phyloP scores from a whole-genome alignment of 768 basidiomycete genomes.

The Amanita jacksonii region DNA sequence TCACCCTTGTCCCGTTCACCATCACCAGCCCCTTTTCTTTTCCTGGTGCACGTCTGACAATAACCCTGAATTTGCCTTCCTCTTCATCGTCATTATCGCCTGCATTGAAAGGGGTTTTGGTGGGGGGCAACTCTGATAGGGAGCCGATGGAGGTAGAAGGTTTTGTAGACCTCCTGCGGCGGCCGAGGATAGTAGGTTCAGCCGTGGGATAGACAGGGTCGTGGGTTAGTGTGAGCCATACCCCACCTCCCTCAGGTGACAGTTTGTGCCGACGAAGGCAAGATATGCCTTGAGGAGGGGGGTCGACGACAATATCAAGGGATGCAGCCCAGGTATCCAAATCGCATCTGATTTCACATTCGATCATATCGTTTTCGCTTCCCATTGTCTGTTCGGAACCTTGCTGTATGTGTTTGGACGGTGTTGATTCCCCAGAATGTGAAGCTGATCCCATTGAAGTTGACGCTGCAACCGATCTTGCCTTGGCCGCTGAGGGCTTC shows the following conservation, averaged over 20 bases:
- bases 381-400: not conserved
- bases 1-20: constrained; percentile 81
- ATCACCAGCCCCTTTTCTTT: constrained; percentile 78
- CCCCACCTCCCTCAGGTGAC: constrained; percentile 78
- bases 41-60: constrained; percentile 67
- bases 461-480: not conserved
- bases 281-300: constrained; percentile 76
- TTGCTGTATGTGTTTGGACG: not conserved
- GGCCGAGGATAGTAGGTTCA: constrained; percentile 25
- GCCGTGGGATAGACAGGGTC: constrained; percentile 61
- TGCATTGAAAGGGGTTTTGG: not conserved
- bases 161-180: constrained; percentile 1
- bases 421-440: not conserved
- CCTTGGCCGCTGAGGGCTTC: constrained; percentile 1
- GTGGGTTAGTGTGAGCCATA: constrained; percentile 91
- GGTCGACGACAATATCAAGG: constrained; percentile 86
- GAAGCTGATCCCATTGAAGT: not conserved
- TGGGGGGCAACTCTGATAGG: not conserved
- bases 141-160: constrained; percentile 1
- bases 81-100: constrained; percentile 2
- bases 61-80: constrained; percentile 22
- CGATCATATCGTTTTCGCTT: constrained; percentile 33
- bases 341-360: constrained; percentile 90
- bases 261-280: constrained; percentile 83
- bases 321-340: constrained; percentile 80